These are phyloP conservation scores for Earliella scabrosa DNA, from an alignment of 1,284 basidiomycete species.

Conservation along the genomic window DNA sequence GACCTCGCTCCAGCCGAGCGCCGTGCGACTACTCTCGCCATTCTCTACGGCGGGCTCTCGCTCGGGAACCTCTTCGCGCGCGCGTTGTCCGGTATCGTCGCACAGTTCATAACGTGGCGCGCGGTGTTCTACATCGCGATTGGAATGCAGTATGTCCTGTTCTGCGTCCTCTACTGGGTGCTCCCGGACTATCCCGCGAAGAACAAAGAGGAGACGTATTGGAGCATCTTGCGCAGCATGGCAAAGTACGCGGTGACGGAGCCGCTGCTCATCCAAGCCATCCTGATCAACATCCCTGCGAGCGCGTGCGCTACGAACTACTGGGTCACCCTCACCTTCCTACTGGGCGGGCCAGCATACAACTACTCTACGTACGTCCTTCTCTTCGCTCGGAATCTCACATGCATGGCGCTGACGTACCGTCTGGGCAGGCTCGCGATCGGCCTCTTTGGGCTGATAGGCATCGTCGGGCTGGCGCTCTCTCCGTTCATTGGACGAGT, in stretches of 20 bases:
- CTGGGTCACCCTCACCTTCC: conserved; percentile 58
- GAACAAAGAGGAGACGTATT: conserved; percentile 45
- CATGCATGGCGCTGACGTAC: neutral
- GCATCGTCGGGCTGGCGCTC: conserved; percentile 48
- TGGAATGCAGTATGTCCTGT: conserved; percentile 42
- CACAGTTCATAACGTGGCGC: conserved; percentile 49
- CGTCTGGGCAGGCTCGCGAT: conserved; percentile 43
- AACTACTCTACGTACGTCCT: conserved; percentile 43
- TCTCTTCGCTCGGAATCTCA: no score
- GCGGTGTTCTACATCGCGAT: conserved; percentile 52
- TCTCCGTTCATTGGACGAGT: conserved; percentile 53
- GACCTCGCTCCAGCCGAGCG: conserved; percentile 54
- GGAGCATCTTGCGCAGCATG: conserved; percentile 50
- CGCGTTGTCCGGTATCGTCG: conserved; percentile 51
- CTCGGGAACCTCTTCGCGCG: conserved; percentile 53
- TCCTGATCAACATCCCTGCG: conserved; percentile 44
- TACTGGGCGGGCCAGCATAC: conserved; percentile 53
- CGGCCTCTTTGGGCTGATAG: conserved; percentile 59
- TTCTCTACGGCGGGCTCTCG: conserved; percentile 53
- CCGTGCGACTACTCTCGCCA: conserved; percentile 52
- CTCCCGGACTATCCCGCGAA: conserved; percentile 58
- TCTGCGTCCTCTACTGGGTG: conserved; percentile 43
- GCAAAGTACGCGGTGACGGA: conserved; percentile 51
- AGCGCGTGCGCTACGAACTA: conserved; percentile 45
- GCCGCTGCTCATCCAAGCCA: conserved; percentile 53